Evolutionary conservation across 306 rosid genomes (phyloP), one percentile per base, ranked within the genome.

Genomic region (Vicia sativa): DNA sequence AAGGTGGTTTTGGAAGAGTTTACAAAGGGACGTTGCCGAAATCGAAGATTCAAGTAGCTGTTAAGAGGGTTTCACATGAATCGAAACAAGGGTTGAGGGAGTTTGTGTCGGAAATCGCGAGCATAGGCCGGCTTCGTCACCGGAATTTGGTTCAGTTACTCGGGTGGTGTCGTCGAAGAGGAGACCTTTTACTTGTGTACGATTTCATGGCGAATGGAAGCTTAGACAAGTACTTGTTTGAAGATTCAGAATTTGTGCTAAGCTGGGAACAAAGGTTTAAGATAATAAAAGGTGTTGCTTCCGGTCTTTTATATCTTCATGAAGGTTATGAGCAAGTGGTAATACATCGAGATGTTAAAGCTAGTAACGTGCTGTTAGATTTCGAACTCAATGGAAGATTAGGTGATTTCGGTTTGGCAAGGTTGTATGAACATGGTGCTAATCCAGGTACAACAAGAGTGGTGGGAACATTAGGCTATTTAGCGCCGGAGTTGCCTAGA

Each of bases 121-220:
- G 86, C 68, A 88, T 88, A 34, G 97, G 97, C 7, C 77, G 87
- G 71, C 92, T 91, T 9, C 89, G 97, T 0, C 97, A 91, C 67
- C 74, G 93, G 72, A 91, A 91, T 52, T 58, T 91, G 80, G 92
- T 80, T 61, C 96, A 86, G 45, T 68, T 91, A 2, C 62, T 83
- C 23, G 97, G 97, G 0, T 91, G 97, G 97, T 91, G 97, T 61
- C 89, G 96, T 4, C 82, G 84, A 6, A 71, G 85, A 0, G 85
- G 93, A 0, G 93, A 91, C 72, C 82, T 91, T 1, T 68, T 91
- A 5, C 86, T 91, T 10, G 97, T 88, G 46, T 91, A 91, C 28
- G 97, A 91, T 21, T 91, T 53, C 61, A 88, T 91, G 97, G 79
- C 89, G 11, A 88, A 91, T 69, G 96, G 97, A 3, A 88, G 96